Evolutionary conservation across 202 grass and related monocot genomes (phyloP), one percentile per base, ranked within the genome.

Genomic region (Sporobolus alterniflorus): DNA sequence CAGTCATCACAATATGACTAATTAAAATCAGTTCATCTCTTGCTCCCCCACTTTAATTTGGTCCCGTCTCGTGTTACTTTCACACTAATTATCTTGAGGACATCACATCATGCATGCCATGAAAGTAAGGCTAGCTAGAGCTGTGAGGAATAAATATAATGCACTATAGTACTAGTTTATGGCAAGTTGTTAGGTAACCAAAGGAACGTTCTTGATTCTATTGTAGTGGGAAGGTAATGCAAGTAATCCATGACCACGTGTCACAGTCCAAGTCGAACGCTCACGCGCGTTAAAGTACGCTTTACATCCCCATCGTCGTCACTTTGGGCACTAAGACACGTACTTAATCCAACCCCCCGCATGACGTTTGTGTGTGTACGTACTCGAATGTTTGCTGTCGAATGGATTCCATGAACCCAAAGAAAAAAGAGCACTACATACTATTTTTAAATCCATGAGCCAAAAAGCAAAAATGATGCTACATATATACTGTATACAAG

Each of bases 311-410:
- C 47, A 28, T 87, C 84, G n/a, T 75, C 84, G 69, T n/a, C n/a
- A n/a, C n/a, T 69, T 83, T 80, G 84, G 22, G 33, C 74, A 80
- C 71, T 57, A 83, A 32, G 74, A 63, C 52, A 80, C 62, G 73
- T 64, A 83, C 79, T 90, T 87, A 80, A 83, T 74, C 75, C 84
- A 90, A 83, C 63, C 63, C 63, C 73, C 67, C 21, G 20, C 11
- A 21, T 80, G 84, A 84, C 80, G 89, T 87, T 52, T 80, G 89
- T 84, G n/a, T n/a, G n/a, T n/a, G n/a, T n/a, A n/a, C n/a, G 63
- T 70, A 42, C 29, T 78, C 42, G 49, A 69, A 47, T 71, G 68
- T 61, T 86, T 54, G 24, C 73, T 24, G 82, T 74, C 60, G 60
- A 74, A 74, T 29, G 52, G 83, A 63, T 83, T 82, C 74, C 83